Evolutionary conservation across 768 basidiomycete species (phyloP), one percentile per base, ranked within the genome.

Genomic region (Mycena latifolia): DNA sequence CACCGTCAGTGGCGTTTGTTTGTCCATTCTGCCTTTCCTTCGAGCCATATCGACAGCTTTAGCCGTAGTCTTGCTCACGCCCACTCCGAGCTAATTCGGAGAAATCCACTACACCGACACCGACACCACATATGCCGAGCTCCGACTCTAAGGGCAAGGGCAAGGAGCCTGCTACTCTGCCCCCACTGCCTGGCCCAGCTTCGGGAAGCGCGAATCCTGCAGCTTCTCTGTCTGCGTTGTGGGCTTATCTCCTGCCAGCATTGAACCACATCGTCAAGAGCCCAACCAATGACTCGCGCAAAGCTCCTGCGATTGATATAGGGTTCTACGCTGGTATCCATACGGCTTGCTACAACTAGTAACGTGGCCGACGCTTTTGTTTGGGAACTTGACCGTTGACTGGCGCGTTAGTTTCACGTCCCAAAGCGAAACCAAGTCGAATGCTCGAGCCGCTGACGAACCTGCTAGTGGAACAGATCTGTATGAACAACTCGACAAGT

Each of bases 341-440:
- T 76, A 91, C 92, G 22, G 90, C 91, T n/a, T 88, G 88, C 61
- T 93, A 93, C 82, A 92, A 92, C 80, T 93, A 92, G 86, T 89
- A 82, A 80, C 82, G 80, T 65, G 63, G 69, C 46, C 50, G 55
- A 51, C 35, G 39, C 31, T 58, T 39, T 43, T 24, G 11, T 65
- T 69, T 43, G 29, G 25, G 48, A 39, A 46, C 37, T 64, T 72
- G 59, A 70, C 69, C 70, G 75, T 65, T 63, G 61, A 58, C 35
- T 62, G 52, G 55, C 45, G 28, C 57, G 41, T 48, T 59, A 85
- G 84, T 71, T 87, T 89, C 74, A 87, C 86, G 58, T 75, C 85
- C n/a, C 86, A 87, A 75, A 84, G 80, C 64, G 89, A 90, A 72
- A 77, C 77, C 52, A 80, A 78, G 45, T 63, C 76, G 46, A 66